Conservation (phyloP, 1,139 yeast species). For the Zygoascus hellenicus region DNA sequence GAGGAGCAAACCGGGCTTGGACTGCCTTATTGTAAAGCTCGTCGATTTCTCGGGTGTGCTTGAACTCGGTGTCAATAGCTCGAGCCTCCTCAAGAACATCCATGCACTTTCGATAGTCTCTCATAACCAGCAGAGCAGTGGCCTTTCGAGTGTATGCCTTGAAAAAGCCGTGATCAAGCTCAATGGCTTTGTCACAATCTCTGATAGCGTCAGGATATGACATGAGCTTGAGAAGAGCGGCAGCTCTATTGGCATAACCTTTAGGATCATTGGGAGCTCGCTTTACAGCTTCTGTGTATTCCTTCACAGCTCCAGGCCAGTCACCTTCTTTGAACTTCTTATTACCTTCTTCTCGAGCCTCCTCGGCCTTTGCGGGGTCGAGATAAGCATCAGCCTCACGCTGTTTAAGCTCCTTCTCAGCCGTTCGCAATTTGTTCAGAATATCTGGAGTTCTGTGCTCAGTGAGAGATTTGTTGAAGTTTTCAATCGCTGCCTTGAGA, state of each 20-base stretch:
- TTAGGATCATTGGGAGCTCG: slow-evolving; percentile 96
- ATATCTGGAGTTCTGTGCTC: slow-evolving; percentile 97
- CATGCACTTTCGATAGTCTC: slow-evolving; percentile 75
- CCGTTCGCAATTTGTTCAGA: slow-evolving; percentile 74
- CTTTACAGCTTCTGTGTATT: slow-evolving; percentile 91
- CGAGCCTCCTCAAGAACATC: slow-evolving; percentile 81
- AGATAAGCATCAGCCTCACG: slow-evolving; percentile 73
- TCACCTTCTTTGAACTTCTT: slow-evolving; percentile 83
- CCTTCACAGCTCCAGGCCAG: slow-evolving; percentile 95
- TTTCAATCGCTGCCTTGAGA: slow-evolving; percentile 64
- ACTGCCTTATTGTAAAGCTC: slow-evolving; percentile 74
- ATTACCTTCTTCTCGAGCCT: slow-evolving; percentile 90
- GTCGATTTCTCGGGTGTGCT: slow-evolving; percentile 70
- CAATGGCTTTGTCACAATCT: slow-evolving; percentile 88
- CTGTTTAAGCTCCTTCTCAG: slow-evolving; percentile 80
- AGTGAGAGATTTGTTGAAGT: slow-evolving; percentile 84
- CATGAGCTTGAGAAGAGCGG: slow-evolving; percentile 88
- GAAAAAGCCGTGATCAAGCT: slow-evolving; percentile 78
- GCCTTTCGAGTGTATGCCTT: slow-evolving; percentile 98
- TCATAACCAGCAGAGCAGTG: slow-evolving; percentile 85
- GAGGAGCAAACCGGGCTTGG: slow-evolving; percentile 69
- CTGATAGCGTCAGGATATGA: slow-evolving; percentile 95
- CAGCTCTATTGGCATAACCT: slow-evolving; percentile 98
- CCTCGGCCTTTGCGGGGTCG: slow-evolving; percentile 90
- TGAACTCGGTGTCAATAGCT: slow-evolving; percentile 61